Evolutionary conservation across 768 basidiomycete species (phyloP).

Genomic region (Boletus rex-veris): DNA sequence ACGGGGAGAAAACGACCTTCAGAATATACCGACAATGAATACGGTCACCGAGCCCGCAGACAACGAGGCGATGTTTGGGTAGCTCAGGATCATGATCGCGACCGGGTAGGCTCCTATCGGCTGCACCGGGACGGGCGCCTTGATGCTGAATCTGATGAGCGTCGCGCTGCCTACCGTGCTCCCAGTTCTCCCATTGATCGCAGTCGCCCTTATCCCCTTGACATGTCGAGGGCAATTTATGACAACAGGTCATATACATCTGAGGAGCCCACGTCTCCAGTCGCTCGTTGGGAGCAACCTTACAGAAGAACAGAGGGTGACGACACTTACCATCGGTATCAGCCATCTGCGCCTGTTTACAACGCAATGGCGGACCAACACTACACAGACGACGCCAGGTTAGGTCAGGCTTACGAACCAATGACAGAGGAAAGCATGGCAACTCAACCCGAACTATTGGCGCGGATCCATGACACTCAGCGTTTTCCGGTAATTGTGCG

Average conservation of each 20-base stretch:
- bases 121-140: conserved; percentile 8
- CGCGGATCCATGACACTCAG: conserved; percentile 24
- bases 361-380: conserved; percentile 1
- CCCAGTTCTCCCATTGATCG: conserved; percentile 6
- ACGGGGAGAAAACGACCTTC: conserved; percentile 20
- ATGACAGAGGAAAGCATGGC: conserved; percentile 11
- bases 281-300: conserved; percentile 6
- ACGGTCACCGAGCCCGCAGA: conserved; percentile 20
- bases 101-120: conserved; percentile 5
- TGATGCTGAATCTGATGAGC: conserved; percentile 16
- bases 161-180: conserved; percentile 4
- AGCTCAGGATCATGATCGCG: conserved; percentile 8
- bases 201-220: conserved; percentile 3
- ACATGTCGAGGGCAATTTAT: conserved; percentile 1
- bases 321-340: conserved; percentile 12
- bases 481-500: conserved; percentile 18
- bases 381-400: conserved; percentile 3
- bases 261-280: background rate
- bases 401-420: conserved; percentile 12
- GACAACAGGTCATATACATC: conserved; percentile 5
- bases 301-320: conserved; percentile 14
- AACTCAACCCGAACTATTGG: conserved; percentile 17
- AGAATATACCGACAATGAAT: conserved; percentile 22
- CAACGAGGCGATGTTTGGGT: conserved; percentile 21
- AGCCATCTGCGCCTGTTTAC: background rate